These are phyloP conservation scores for Solanum virginianum DNA, from an alignment of 257 asterid species.

Conservation along the genomic window DNA sequence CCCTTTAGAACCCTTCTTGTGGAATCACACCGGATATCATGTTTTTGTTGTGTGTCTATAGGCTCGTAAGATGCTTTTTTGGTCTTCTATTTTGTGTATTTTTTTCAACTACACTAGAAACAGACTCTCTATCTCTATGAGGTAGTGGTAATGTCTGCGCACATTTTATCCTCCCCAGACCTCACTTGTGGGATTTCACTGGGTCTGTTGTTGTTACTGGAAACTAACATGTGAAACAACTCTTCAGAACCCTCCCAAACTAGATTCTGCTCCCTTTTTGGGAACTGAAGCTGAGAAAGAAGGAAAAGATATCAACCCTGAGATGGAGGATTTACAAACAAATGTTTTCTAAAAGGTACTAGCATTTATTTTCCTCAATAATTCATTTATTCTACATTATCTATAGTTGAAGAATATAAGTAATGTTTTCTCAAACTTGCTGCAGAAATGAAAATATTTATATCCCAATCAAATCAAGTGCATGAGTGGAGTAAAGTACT, in stretches of 20 bases:
- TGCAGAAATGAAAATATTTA: neutral
- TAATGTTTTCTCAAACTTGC: neutral
- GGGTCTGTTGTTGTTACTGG: neutral
- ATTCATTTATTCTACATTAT: neutral
- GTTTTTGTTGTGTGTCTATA: too few relatives aligned
- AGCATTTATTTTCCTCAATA: neutral
- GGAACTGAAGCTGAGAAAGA: conserved; percentile 32
- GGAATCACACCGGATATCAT: too few relatives aligned
- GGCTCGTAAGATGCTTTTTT: neutral
- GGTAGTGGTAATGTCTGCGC: too few relatives aligned
- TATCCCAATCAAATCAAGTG: neutral
- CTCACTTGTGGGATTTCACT: too few relatives aligned
- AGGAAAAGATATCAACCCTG: conserved; percentile 36
- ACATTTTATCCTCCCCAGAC: too few relatives aligned
- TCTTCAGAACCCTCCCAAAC: conserved; percentile 62
- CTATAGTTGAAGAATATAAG: neutral
- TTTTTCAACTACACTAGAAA: neutral
- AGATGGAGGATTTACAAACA: conserved; percentile 65
- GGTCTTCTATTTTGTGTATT: neutral
- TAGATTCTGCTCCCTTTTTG: conserved; percentile 40
- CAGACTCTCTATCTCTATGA: too few relatives aligned
- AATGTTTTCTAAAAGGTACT: conserved; percentile 48
- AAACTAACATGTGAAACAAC: conserved; percentile 4
- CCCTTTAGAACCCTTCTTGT: too few relatives aligned
- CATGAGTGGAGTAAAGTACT: neutral